Evolutionary conservation across 176 grass and related monocot species (phyloP), one percentile per base, ranked within the genome.

Genomic region (Oryza meyeriana): DNA sequence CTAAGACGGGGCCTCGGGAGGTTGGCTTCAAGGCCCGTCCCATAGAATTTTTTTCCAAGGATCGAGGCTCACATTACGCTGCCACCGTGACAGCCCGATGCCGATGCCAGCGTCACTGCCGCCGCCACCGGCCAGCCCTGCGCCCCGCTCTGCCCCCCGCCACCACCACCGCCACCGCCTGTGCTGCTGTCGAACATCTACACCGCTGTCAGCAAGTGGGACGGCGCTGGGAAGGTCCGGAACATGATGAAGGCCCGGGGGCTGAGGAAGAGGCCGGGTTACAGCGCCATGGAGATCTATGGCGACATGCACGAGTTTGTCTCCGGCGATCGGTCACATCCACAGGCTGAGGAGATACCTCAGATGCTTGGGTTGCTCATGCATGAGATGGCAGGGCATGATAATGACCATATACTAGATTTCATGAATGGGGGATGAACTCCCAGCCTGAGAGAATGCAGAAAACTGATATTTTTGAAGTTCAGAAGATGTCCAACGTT

Each of bases 181-280:
- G 82, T 90, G 72, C 79, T 97, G 68, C 50, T 97, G 61, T 97
- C 94, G 10, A 97, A 94, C 80, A 88, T 90, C 40, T 97, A 93
- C 2, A 89, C 84, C 0, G 83, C 87, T 8, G 76, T 27, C 0
- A 85, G 91, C 14, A 85, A 81, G 74, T 93, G 92, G 91, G 87
- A 85, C 33, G 82, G 88, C 12, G 91, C 71, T 0, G 85, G 86
- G 57, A 86, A 84, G 48, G 78, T 92, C 24, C 47, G 91, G 40
- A 69, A 38, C 74, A 71, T 81, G 83, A 89, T 94, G 91, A 93
- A 88, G 44, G 47, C 76, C 3, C 79, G 83, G 18, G 81, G 89
- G 8, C 55, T 97, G 69, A 91, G 79, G 76, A 97, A 97, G 72
- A 77, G 35, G 39, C 87, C 89, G 1, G 91, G 89, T 2, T 80